phyloP scores from a whole-genome alignment of 768 basidiomycete species.

The Panaeolus papilionaceus region DNA sequence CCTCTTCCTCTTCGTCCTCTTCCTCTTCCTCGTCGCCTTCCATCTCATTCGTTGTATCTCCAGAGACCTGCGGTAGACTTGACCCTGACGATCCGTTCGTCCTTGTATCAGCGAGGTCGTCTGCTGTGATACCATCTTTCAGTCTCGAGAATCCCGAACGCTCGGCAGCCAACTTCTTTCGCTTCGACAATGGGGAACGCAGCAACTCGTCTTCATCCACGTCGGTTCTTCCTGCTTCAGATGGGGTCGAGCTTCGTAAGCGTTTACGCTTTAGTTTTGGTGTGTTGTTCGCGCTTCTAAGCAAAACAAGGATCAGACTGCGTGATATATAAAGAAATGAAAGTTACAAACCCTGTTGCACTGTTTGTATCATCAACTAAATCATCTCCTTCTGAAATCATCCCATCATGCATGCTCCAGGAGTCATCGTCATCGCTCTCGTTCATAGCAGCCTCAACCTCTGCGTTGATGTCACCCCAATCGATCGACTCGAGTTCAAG shows the following conservation, averaged over 20 bases:
- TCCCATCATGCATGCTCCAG: conserved; percentile 29
- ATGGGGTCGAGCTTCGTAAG: conserved; percentile 73
- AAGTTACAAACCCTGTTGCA: conserved; percentile 22
- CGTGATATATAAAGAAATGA: conserved; percentile 17
- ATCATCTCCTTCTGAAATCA: conserved; percentile 36
- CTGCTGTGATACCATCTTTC: conserved; percentile 68
- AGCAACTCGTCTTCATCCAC: conserved; percentile 45
- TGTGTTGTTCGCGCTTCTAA: conserved; percentile 45
- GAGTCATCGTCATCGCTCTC: conserved; percentile 72
- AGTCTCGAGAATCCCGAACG: conserved; percentile 70
- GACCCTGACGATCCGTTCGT: background rate
- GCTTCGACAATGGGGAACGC: conserved; percentile 78
- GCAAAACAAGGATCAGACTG: background rate
- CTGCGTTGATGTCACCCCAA: conserved; percentile 86
- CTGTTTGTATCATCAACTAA: conserved; percentile 24
- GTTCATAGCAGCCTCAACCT: conserved; percentile 87
- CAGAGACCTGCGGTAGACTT: background rate
- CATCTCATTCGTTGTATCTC: conserved; percentile 43
- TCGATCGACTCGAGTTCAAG: conserved; percentile 70
- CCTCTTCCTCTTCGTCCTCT: conserved; percentile 63
- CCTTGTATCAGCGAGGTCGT: conserved; percentile 44
- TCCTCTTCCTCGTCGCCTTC: conserved; percentile 50
- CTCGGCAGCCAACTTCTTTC: conserved; percentile 75
- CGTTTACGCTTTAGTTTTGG: conserved; percentile 68
- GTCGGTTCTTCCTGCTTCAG: conserved; percentile 48